Conservation (phyloP, 192 early-diverging fungal species). For the Coemansia sp. region DNA sequence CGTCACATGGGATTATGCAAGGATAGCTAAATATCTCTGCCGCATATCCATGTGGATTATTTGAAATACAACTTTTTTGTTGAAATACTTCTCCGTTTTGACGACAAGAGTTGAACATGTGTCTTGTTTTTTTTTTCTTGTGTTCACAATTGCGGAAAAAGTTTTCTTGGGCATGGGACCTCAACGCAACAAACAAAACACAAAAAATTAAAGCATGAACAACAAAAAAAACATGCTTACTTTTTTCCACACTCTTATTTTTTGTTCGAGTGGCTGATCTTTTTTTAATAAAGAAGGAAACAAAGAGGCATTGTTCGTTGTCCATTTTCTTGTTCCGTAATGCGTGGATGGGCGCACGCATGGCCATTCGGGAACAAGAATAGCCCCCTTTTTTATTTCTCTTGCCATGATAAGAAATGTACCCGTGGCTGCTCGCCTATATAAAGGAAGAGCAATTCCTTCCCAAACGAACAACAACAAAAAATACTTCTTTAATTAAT, state of each 20-base stretch:
- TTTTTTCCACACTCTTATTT: no score
- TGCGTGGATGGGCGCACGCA: not conserved
- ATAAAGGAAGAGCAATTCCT: no score
- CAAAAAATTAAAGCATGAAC: no score
- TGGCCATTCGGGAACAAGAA: not conserved
- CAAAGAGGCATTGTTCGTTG: not conserved
- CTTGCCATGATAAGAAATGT: no score
- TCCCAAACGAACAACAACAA: no score
- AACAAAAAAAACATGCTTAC: not conserved
- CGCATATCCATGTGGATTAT: not conserved
- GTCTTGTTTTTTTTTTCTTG: not conserved
- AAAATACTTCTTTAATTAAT: no score
- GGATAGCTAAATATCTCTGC: not conserved
- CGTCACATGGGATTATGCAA: not conserved
- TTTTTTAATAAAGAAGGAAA: not conserved
- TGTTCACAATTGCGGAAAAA: not conserved
- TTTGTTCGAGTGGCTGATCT: not conserved
- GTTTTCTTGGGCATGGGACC: not conserved
- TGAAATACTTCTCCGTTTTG: no score
- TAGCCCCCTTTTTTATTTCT: no score
- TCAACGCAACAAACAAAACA: not conserved
- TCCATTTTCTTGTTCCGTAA: not conserved
- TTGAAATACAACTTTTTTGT: no score
- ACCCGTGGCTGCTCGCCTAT: no score
- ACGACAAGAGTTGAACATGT: not conserved